These are phyloP conservation scores for Metschnikowia santaceciliae DNA, from an alignment of 805 yeast species.

Conservation along the genomic window DNA sequence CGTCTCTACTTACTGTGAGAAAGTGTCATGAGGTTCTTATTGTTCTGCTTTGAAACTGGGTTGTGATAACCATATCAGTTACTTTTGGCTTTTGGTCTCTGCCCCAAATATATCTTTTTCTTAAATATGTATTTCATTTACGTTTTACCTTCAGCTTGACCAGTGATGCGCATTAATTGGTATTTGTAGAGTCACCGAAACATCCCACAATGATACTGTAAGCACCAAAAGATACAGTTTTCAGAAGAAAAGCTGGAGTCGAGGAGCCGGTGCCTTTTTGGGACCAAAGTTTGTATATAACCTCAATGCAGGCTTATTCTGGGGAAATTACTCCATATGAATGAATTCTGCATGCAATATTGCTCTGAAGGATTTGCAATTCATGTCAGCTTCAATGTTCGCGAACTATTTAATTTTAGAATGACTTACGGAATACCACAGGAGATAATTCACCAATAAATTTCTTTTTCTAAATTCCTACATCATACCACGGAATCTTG, in stretches of 20 bases:
- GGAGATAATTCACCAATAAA: too few relatives aligned
- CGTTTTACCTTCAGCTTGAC: background rate
- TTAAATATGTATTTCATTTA: background rate
- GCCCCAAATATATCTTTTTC: too few relatives aligned
- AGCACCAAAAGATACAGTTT: background rate
- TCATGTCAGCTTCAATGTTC: background rate
- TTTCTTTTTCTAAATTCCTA: too few relatives aligned
- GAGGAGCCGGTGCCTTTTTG: too few relatives aligned
- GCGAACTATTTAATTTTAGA: background rate
- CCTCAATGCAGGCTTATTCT: background rate
- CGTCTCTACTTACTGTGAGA: background rate
- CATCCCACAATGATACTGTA: background rate
- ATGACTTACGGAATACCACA: too few relatives aligned
- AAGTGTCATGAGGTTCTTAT: background rate
- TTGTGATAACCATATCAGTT: background rate
- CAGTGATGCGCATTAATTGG: background rate
- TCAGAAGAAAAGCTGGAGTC: too few relatives aligned
- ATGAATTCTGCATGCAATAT: background rate
- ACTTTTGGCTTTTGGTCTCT: background rate
- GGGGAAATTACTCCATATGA: background rate
- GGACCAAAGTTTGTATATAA: background rate
- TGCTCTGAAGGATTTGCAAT: background rate
- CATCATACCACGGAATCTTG: too few relatives aligned
- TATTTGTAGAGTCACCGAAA: background rate
- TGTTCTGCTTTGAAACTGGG: background rate